These are phyloP conservation scores for Aspergillus floridensis DNA, from an alignment of 2,329 filamentous ascomycete species.

Conservation along the genomic window DNA sequence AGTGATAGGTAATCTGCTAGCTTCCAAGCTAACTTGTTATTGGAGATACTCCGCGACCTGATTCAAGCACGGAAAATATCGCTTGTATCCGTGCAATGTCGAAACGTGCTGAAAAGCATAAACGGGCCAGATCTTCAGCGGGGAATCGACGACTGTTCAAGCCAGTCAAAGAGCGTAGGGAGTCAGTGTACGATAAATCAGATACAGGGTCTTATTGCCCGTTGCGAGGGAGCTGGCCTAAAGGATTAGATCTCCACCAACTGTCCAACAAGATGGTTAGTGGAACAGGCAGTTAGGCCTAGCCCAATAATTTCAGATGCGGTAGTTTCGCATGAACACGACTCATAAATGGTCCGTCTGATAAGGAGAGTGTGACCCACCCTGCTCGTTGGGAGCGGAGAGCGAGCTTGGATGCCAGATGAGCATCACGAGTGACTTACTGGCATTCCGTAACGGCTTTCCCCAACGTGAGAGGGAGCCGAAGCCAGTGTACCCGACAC, in stretches of 20 bases:
- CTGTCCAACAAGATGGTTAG: conserved; percentile 30
- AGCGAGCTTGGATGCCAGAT: neutral
- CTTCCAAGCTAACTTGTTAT: too few species aligned
- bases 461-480: neutral
- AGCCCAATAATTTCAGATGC: conserved; percentile 18
- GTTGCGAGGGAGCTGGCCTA: conserved; percentile 2
- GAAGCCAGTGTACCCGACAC: neutral
- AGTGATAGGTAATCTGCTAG: neutral
- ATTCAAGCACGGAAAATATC: neutral
- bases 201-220: conserved; percentile 14
- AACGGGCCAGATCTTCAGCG: neutral
- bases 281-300: conserved; percentile 17
- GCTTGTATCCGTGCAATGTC: neutral
- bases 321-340: conserved; percentile 15
- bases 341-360: conserved; percentile 16
- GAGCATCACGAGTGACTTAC: neutral
- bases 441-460: neutral
- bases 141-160: conserved; percentile 4
- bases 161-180: conserved; percentile 1
- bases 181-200: neutral
- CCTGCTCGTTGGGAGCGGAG: conserved; percentile 6
- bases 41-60: neutral
- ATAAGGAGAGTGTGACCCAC: conserved; percentile 17
- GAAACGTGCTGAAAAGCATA: neutral
- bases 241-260: conserved; percentile 16